A percentile compares a stretch with the other conserved stretches of the same genome.
These are phyloP conservation scores for Ophiostoma piceae DNA, from an alignment of 2,329 filamentous ascomycete genomes.

Conservation along the genomic window DNA sequence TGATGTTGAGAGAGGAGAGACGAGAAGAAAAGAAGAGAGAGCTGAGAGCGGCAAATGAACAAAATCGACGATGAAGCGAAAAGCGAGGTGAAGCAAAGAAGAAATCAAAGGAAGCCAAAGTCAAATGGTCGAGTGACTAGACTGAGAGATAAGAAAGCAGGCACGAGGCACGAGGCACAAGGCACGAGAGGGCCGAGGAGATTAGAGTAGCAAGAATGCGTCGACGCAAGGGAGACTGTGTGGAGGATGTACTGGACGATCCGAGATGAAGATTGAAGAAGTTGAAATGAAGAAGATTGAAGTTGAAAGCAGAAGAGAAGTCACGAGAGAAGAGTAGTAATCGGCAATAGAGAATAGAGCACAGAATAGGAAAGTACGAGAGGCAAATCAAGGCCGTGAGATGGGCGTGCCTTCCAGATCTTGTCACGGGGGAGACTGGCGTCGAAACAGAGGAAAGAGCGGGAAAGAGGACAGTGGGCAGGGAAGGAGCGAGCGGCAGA, in stretches of 20 bases:
- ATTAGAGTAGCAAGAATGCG: neutral
- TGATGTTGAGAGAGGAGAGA: neutral
- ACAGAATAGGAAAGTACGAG: neutral
- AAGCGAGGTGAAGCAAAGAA: neutral
- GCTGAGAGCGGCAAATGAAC: neutral
- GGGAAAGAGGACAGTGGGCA: neutral
- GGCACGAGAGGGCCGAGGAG: constrained; percentile 1
- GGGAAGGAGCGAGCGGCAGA: neutral
- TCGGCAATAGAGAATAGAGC: neutral
- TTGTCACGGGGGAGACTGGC: constrained; percentile 2
- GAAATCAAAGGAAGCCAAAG: neutral
- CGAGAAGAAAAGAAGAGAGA: neutral
- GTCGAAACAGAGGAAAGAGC: neutral
- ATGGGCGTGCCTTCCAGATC: neutral
- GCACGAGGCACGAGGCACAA: constrained; percentile 1
- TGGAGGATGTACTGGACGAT: neutral
- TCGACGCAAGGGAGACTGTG: constrained; percentile 10
- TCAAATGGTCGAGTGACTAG: neutral
- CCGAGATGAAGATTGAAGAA: neutral
- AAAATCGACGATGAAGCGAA: too few relatives aligned
- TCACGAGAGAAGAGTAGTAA: neutral
- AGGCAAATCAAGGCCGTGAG: constrained; percentile 8
- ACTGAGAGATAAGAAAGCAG: neutral
- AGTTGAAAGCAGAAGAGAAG: neutral
- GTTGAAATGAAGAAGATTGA: neutral